Evolutionary conservation across 1,284 basidiomycete genomes (phyloP).

Genomic region (Entoloma clypeatum): DNA sequence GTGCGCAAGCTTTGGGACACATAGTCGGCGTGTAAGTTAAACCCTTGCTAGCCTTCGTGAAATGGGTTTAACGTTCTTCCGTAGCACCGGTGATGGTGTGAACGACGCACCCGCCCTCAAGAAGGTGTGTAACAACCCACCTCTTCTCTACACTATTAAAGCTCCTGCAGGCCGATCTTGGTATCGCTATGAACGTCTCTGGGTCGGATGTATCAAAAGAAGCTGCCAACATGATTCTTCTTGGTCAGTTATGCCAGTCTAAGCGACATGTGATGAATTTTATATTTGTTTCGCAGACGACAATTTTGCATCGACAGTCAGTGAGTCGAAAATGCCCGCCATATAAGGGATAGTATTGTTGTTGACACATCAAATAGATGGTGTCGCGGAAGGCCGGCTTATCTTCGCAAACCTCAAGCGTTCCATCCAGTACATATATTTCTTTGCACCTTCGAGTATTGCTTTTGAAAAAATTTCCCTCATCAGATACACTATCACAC

Average conservation of each 20-base stretch:
- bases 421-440: conserved; percentile 52
- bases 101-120: conserved; percentile 71
- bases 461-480: background rate
- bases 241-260: conserved; percentile 36
- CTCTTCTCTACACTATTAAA: background rate
- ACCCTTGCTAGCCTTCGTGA: background rate
- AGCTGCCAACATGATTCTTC: conserved; percentile 69
- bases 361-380: conserved; percentile 37
- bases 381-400: conserved; percentile 63
- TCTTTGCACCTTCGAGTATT: background rate
- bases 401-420: conserved; percentile 69
- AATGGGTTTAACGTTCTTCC: conserved; percentile 4
- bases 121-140: conserved; percentile 32
- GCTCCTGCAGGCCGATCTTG: conserved; percentile 51
- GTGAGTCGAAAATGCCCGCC: conserved; percentile 37
- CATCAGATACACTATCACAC: conserved; percentile 57
- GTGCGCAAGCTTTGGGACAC: conserved; percentile 64
- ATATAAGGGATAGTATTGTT: background rate
- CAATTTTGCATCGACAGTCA: conserved; percentile 68
- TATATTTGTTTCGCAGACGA: conserved; percentile 41
- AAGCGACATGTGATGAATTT: background rate
- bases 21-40: conserved; percentile 64
- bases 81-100: conserved; percentile 61
- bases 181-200: conserved; percentile 73
- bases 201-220: conserved; percentile 73